Percentiles rank a stretch among this genome's conserved stretches.
phyloP scores from a whole-genome alignment of 2,329 filamentous ascomycete genomes.

The Metarhizium anisopliae region DNA sequence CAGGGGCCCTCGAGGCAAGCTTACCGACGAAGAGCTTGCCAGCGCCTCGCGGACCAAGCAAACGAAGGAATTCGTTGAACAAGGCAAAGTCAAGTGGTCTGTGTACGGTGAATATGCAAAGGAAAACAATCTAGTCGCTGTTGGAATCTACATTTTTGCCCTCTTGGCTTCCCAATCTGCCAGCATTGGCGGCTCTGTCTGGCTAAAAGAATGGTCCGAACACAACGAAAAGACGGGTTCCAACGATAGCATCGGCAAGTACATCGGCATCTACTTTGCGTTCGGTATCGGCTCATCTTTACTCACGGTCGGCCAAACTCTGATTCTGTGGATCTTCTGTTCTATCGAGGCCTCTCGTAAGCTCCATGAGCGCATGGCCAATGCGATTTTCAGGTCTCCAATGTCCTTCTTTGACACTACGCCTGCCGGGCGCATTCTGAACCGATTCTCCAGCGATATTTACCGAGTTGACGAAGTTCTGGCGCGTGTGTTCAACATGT shows the following conservation, averaged over 20 bases:
- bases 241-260: slow-evolving; percentile 77
- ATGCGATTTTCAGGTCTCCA: slow-evolving; percentile 90
- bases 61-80: slow-evolving; percentile 78
- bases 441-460: slow-evolving; percentile 83
- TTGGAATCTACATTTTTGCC: slow-evolving; percentile 67
- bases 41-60: slow-evolving; percentile 69
- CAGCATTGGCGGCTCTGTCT: slow-evolving; percentile 76
- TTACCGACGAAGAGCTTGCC: slow-evolving; percentile 73
- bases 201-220: slow-evolving; percentile 92
- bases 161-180: slow-evolving; percentile 73
- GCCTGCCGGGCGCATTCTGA: slow-evolving; percentile 89
- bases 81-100: slow-evolving; percentile 94
- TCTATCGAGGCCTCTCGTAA: slow-evolving; percentile 98
- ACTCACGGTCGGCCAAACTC: slow-evolving; percentile 81
- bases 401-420: slow-evolving; percentile 99
- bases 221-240: slow-evolving; percentile 56
- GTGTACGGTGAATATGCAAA: slow-evolving; percentile 94
- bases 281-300: slow-evolving; percentile 81
- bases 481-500: slow-evolving; percentile 95
- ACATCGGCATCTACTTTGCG: slow-evolving; percentile 90
- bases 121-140: slow-evolving; percentile 81
- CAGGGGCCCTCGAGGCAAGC: slow-evolving; percentile 73
- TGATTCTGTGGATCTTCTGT: slow-evolving; percentile 98
- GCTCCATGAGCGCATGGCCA: slow-evolving; percentile 94
- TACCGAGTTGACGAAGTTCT: slow-evolving; percentile 86